phyloP scores from a whole-genome alignment of 192 early-diverging fungal species.

The Coemansia sp. region DNA sequence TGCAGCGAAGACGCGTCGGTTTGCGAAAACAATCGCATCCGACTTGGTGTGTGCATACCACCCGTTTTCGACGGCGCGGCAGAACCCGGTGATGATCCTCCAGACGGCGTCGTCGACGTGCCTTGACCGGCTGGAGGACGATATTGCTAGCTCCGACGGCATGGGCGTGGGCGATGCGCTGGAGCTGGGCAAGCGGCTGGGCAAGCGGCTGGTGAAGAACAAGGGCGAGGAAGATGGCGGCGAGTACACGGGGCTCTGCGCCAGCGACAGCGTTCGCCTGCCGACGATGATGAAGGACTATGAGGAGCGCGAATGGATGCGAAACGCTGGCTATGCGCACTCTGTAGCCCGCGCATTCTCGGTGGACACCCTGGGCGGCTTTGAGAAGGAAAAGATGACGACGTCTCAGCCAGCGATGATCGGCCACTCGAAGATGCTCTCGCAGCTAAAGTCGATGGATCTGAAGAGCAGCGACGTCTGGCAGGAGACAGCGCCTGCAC shows the following conservation, averaged over 20 bases:
- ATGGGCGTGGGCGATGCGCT: slow-evolving; percentile 27
- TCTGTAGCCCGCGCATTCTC: slow-evolving; percentile 23
- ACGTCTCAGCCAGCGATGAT: neutral
- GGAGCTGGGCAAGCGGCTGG: slow-evolving; percentile 23
- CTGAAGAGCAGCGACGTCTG: neutral
- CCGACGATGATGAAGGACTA: slow-evolving; percentile 37
- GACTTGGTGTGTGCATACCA: slow-evolving; percentile 39
- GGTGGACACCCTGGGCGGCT: slow-evolving; percentile 15
- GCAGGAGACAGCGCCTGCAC: neutral
- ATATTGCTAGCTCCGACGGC: slow-evolving; percentile 9
- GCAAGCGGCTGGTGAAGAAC: slow-evolving; percentile 26
- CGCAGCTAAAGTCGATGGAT: neutral
- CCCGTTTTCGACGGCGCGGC: slow-evolving; percentile 24
- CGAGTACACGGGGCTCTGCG: slow-evolving; percentile 38
- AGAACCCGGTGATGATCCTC: slow-evolving; percentile 40
- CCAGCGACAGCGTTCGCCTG: slow-evolving; percentile 12
- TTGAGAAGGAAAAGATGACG: slow-evolving; percentile 5
- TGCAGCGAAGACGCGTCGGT: slow-evolving; percentile 4
- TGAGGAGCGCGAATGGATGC: slow-evolving; percentile 42
- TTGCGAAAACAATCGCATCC: slow-evolving; percentile 15
- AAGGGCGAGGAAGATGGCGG: neutral
- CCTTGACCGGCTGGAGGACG: slow-evolving; percentile 47
- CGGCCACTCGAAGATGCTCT: neutral
- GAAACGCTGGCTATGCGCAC: slow-evolving; percentile 3
- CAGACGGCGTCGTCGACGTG: slow-evolving; percentile 51